A percentile compares a stretch with the other conserved stretches of the same genome.
Conservation (phyloP, 805 yeast species). For the Pichia sporocuriosa region DNA sequence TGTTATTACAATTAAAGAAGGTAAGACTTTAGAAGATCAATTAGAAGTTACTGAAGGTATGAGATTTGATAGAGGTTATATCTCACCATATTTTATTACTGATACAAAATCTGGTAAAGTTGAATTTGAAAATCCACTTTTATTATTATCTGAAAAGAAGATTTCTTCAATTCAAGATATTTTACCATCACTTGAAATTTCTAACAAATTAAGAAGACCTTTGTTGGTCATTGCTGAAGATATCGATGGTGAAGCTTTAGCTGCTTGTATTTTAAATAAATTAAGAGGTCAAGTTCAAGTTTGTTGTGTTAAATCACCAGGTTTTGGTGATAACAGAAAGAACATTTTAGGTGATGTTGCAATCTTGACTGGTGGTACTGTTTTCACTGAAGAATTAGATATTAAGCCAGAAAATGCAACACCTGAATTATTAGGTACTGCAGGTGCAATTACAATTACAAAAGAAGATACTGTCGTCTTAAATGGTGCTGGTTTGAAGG, state of each 20-base stretch:
- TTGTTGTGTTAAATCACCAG: slow-evolving; percentile 97
- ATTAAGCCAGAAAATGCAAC: slow-evolving; percentile 94
- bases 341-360: slow-evolving; percentile 94
- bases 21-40: slow-evolving; percentile 94
- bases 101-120: slow-evolving; percentile 89
- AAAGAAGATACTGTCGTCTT: slow-evolving; percentile 93
- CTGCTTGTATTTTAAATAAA: slow-evolving; percentile 95
- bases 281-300: slow-evolving; percentile 98
- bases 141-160: slow-evolving; percentile 88
- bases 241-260: slow-evolving; percentile 96
- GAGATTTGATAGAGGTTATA: slow-evolving; percentile 96
- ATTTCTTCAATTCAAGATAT: slow-evolving; percentile 84
- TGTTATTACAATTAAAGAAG: slow-evolving; percentile 95
- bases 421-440: slow-evolving; percentile 79
- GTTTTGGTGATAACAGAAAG: slow-evolving; percentile 98
- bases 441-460: slow-evolving; percentile 87
- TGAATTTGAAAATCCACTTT: slow-evolving; percentile 88
- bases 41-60: slow-evolving; percentile 97
- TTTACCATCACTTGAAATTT: slow-evolving; percentile 85
- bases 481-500: slow-evolving; percentile 88
- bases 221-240: slow-evolving; percentile 91
- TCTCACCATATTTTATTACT: slow-evolving; percentile 94
- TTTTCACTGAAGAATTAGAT: slow-evolving; percentile 87
- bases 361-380: slow-evolving; percentile 89
- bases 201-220: slow-evolving; percentile 91